Evolutionary conservation across 345 rosid genomes (phyloP).

Genomic region (Rhizophora apiculata): DNA sequence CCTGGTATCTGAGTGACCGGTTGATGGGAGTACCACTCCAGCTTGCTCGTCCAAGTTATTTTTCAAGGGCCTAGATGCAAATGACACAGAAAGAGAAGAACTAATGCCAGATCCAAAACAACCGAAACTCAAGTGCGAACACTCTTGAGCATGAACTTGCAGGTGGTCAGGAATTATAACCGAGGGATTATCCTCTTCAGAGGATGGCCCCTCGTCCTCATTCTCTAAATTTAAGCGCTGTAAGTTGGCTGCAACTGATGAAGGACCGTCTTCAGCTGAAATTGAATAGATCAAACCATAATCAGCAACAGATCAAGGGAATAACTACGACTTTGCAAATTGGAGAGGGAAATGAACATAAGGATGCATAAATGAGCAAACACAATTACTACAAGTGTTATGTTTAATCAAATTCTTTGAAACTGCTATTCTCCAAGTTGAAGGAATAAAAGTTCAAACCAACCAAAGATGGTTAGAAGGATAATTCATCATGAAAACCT

Average conservation of each 20-base stretch:
- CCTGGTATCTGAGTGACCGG: conserved; percentile 66
- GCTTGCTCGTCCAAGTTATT: conserved; percentile 55
- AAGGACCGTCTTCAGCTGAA: conserved; percentile 61
- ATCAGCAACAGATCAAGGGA: neutral
- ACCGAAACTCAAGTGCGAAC: conserved; percentile 95
- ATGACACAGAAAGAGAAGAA: conserved; percentile 43
- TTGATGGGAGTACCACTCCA: conserved; percentile 48
- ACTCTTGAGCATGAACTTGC: conserved; percentile 73
- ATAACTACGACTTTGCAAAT: neutral
- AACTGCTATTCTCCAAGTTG: too few species aligned
- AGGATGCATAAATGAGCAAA: too few species aligned
- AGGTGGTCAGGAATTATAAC: conserved; percentile 93
- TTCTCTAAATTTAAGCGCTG: conserved; percentile 54
- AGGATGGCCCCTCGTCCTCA: conserved; percentile 43
- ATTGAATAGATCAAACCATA: conserved; percentile 14
- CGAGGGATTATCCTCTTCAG: conserved; percentile 68
- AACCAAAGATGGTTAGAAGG: too few species aligned
- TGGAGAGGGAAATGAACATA: neutral
- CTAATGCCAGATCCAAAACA: conserved; percentile 71
- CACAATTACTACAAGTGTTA: too few species aligned
- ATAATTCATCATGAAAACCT: too few species aligned
- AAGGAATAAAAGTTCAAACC: too few species aligned
- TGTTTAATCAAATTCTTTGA: too few species aligned
- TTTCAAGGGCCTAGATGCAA: conserved; percentile 52
- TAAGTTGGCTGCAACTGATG: conserved; percentile 51